Percentiles rank a stretch among this genome's conserved stretches.
Evolutionary conservation across 2,329 filamentous ascomycete genomes (phyloP).

Genomic region (Myriosclerotinia duriaeana): DNA sequence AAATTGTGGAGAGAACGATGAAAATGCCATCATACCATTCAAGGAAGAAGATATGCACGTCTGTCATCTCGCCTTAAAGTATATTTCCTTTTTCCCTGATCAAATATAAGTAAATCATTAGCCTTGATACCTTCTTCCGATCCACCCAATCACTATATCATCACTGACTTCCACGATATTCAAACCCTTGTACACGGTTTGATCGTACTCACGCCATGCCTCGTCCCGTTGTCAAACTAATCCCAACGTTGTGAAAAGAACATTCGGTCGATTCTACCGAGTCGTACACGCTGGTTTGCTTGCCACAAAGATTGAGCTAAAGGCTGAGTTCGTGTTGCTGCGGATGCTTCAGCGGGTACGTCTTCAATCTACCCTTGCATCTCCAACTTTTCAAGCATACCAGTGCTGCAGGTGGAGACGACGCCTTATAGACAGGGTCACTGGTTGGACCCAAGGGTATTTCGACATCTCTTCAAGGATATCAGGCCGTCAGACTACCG

Average conservation of each 20-base stretch:
- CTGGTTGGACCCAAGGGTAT: slow-evolving; percentile 18
- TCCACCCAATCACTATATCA: background rate
- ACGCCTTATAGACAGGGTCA: slow-evolving; percentile 15
- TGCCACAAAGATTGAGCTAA: slow-evolving; percentile 28
- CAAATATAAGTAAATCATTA: background rate
- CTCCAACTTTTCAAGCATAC: slow-evolving; percentile 3
- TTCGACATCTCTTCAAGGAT: slow-evolving; percentile 4
- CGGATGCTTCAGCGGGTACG: slow-evolving; percentile 25
- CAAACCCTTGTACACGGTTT: slow-evolving; percentile 20
- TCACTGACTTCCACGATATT: background rate
- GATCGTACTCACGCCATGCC: slow-evolving; percentile 19
- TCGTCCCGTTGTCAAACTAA: slow-evolving; percentile 21
- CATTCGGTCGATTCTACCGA: slow-evolving; percentile 30
- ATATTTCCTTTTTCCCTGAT: background rate
- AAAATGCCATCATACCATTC: slow-evolving; percentile 11
- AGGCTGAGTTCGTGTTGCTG: slow-evolving; percentile 31
- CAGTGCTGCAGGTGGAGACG: slow-evolving; percentile 8
- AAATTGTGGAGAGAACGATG: slow-evolving; percentile 22
- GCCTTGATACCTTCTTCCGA: background rate
- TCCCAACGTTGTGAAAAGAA: slow-evolving; percentile 21
- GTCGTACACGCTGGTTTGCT: slow-evolving; percentile 31
- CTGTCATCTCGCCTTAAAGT: slow-evolving; percentile 1
- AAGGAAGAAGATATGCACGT: slow-evolving; percentile 1
- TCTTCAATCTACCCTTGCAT: slow-evolving; percentile 13
- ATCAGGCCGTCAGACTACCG: slow-evolving; percentile 13